Evolutionary conservation across 2,329 filamentous ascomycete species (phyloP).

Genomic region (Sordariomycetes sp.): DNA sequence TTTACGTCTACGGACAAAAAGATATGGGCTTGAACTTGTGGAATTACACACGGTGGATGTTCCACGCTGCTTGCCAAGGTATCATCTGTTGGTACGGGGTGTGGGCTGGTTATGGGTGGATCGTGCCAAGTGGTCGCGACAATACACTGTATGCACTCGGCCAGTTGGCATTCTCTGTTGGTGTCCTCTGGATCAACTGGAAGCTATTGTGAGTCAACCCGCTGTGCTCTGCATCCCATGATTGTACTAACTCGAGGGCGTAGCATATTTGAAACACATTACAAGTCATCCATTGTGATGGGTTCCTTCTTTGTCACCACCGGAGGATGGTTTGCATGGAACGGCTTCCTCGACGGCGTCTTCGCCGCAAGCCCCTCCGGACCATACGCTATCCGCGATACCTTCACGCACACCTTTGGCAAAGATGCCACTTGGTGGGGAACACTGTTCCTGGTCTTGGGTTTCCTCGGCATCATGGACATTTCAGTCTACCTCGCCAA

Average conservation of each 20-base stretch:
- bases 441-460: slow-evolving; percentile 54
- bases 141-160: slow-evolving; percentile 67
- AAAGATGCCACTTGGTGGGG: slow-evolving; percentile 66
- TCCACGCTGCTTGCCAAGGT: slow-evolving; percentile 63
- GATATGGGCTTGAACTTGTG: slow-evolving; percentile 63
- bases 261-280: slow-evolving; percentile 66
- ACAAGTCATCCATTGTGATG: slow-evolving; percentile 58
- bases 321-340: slow-evolving; percentile 65
- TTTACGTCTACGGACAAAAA: slow-evolving; percentile 76
- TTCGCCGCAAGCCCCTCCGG: slow-evolving; percentile 42
- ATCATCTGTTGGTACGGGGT: slow-evolving; percentile 63
- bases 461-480: slow-evolving; percentile 55
- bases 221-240: background rate
- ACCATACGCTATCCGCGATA: slow-evolving; percentile 58
- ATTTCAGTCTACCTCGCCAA: slow-evolving; percentile 44
- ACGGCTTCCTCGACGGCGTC: slow-evolving; percentile 56
- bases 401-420: slow-evolving; percentile 60
- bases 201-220: slow-evolving; percentile 57
- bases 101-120: slow-evolving; percentile 42
- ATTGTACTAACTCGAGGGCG: slow-evolving; percentile 12
- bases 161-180: slow-evolving; percentile 60
- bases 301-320: slow-evolving; percentile 49
- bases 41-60: slow-evolving; percentile 70
- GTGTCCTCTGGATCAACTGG: slow-evolving; percentile 62
- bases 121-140: slow-evolving; percentile 44